Base-by-base conservation (phyloP, 352 stramenopile species). In the Phytophthora pinifolia region DNA sequence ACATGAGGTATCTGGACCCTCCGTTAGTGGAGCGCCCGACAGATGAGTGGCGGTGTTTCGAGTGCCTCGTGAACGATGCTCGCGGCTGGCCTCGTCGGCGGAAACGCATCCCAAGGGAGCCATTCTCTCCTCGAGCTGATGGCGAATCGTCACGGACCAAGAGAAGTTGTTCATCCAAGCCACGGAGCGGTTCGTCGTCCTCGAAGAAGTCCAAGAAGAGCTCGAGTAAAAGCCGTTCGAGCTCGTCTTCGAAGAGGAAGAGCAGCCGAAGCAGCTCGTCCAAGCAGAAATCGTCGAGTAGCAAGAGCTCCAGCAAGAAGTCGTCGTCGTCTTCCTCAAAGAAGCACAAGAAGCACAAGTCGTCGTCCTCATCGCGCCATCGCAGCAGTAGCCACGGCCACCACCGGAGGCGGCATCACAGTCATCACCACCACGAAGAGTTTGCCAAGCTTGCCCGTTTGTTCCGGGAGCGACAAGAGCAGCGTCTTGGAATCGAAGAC, bases 11-110 rank as follows among this genome's bases (percentile, higher is more conserved):
- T 51, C 36, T 95, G 27, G 85, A 95, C 20, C 85, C 85, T 52
- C 85, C 85, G 2, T 70, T 95, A 12, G 70, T 84, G 9, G 76
- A 91, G 39, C 83, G 79, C 17, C 85, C 85, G 2, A 60, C 62
- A 14, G 85, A 84, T 34, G 85, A 93, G 35, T 95, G 86, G 86
- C 70, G 81, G 17, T 95, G 86, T 57, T 94, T 95, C 54, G 86
- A 95, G 50, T 95, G 86, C 39, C 74, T 95, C 7, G 86, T 95
- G 17, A 95, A 95, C 44, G 83, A 93, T 59, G 82, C 81, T 38
- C 72, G 83, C 3, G 86, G 86, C 0, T 95, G 86, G 86, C 86
- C 86, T 43, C 76, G 81, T 46, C 74, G 69, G 27, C 75, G 59
- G 17, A 73, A 87, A 33, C 58, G 65, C 44, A 55, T 49, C 15